Conservation (phyloP, 768 basidiomycete species). For the Leccinum obscurum region DNA sequence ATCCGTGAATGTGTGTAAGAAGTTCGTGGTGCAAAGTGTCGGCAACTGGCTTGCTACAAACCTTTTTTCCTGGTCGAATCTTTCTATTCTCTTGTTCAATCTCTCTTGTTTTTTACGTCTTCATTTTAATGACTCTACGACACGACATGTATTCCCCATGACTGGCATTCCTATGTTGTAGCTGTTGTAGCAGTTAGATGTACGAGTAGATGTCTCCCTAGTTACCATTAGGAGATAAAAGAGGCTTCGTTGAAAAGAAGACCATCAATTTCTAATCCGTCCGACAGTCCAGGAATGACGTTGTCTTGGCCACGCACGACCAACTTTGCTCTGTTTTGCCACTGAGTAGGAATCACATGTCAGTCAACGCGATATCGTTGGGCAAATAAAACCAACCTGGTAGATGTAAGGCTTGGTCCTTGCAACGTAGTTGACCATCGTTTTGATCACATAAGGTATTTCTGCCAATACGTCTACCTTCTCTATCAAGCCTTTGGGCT, state of each 20-base stretch:
- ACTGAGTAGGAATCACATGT: slow-evolving; percentile 37
- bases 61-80: background rate
- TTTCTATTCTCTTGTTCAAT: background rate
- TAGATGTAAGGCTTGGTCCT: slow-evolving; percentile 95
- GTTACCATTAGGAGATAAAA: slow-evolving; percentile 63
- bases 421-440: slow-evolving; percentile 90
- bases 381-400: slow-evolving; percentile 55
- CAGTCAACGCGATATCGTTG: background rate
- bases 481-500: slow-evolving; percentile 78
- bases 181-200: slow-evolving; percentile 11
- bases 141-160: slow-evolving; percentile 1
- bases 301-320: slow-evolving; percentile 44
- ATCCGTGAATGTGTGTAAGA: slow-evolving; percentile 8
- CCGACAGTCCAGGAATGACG: slow-evolving; percentile 41
- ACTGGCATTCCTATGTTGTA: slow-evolving; percentile 2
- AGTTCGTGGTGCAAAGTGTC: too few relatives aligned
- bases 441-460: slow-evolving; percentile 89
- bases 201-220: slow-evolving; percentile 7
- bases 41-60: background rate
- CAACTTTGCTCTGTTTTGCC: slow-evolving; percentile 56
- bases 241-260: slow-evolving; percentile 85
- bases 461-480: slow-evolving; percentile 96
- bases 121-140: background rate
- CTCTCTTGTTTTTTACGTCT: background rate
- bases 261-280: slow-evolving; percentile 57